These are phyloP conservation scores for Penicillium sp. DNA, from an alignment of 2,329 filamentous ascomycete genomes.

Conservation along the genomic window DNA sequence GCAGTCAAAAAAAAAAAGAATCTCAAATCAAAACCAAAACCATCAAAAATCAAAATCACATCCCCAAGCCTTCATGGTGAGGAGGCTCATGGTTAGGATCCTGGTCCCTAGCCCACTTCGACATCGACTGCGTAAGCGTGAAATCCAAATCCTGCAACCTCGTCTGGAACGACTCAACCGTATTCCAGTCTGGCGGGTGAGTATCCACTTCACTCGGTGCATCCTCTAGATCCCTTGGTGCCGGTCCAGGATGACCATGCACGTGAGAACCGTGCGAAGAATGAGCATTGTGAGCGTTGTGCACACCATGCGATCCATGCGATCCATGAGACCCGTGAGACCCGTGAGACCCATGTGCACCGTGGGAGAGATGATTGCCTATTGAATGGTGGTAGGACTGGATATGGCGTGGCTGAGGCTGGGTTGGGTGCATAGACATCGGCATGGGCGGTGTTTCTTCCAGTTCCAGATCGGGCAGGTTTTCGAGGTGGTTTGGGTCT, in stretches of 20 bases:
- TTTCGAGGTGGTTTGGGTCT: constrained; percentile 30
- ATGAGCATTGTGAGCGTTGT: background rate
- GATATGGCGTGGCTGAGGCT: constrained; percentile 4
- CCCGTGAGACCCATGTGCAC: background rate
- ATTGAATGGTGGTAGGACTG: constrained; percentile 15
- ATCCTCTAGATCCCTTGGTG: constrained; percentile 12
- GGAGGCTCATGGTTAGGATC: constrained; percentile 24
- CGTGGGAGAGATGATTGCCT: constrained; percentile 1
- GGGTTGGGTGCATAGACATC: constrained; percentile 15
- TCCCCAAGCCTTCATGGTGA: constrained; percentile 25
- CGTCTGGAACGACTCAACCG: constrained; percentile 24
- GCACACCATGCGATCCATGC: background rate
- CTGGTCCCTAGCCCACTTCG: constrained; percentile 23
- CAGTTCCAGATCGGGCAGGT: constrained; percentile 27
- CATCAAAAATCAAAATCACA: constrained; percentile 16
- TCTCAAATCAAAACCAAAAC: background rate
- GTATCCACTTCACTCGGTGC: constrained; percentile 12
- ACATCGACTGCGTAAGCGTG: constrained; percentile 23
- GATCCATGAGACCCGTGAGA: background rate
- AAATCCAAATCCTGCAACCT: constrained; percentile 18
- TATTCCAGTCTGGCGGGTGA: constrained; percentile 22
- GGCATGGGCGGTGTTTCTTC: constrained; percentile 28
- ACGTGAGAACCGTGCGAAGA: background rate
- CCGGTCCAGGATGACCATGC: background rate
- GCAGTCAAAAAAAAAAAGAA: background rate